Evolutionary conservation across 495 filamentous ascomycete genomes (phyloP), one percentile per base, ranked within the genome.

Genomic region (Parathielavia appendiculata): DNA sequence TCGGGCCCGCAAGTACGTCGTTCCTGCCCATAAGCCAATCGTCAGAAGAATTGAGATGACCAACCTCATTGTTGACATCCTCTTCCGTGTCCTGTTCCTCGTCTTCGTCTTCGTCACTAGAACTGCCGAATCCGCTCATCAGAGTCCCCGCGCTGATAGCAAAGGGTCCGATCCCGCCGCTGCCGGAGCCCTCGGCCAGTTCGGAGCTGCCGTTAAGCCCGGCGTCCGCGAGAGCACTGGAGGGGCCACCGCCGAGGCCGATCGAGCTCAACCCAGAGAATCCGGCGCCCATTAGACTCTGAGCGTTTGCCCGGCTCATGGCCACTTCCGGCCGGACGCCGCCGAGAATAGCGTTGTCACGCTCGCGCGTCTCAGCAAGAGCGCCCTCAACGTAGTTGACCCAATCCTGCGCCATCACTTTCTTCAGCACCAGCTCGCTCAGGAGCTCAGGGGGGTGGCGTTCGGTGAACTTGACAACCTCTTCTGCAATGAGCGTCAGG

Each of bases 401-500:
- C 93, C 93, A 99, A 51, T 90, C 84, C 19, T 83, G 81, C 61
- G 88, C 86, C 76, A 91, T 86, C 20, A 97, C 91, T 60, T 87
- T 90, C 54, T 97, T 89, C 65, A 96, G 75, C 5, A 99, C 92
- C 12, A 80, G 79, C 51, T 88, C 87, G 19, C 89, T 91, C 6
- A 97, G 80, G 46, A 92, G 71, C 69, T 97, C 92, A 4, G 91
- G 87, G 19, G 92, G 86, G 71, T 96, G 90, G 20, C 95, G 85
- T 71, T 97, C 92, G 39, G 90, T 92, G 70, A 97, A 99, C 72
- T 97, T 97, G 61, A 97, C 93, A 17, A 99, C 95, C 69, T 99
- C 93, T 70, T 99, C 93, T 14, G 93, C 95, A 56, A 99, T 96
- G 14, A 99, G 81, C 0, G 93, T 99, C 41, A 99, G 77, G 69